Evolutionary conservation across 129 eudicot species (phyloP), one percentile per base, ranked within the genome.

Genomic region (Tagetes erecta): DNA sequence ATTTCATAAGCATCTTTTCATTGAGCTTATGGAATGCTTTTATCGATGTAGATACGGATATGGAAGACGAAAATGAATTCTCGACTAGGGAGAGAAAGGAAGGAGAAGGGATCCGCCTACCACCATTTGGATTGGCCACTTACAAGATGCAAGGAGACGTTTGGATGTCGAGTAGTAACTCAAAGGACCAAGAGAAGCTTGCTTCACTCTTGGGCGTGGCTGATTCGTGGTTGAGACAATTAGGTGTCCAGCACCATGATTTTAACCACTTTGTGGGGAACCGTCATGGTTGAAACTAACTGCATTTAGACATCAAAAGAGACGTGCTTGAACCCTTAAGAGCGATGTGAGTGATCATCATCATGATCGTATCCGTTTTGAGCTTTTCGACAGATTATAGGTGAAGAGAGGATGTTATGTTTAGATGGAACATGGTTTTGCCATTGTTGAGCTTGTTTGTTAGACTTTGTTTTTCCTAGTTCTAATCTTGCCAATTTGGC

Each of bases 151-250:
- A 88, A 82, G 96, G 90, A 0, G 82, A 77, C 13, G 71, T 88
- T 6, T 91, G 97, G 97, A 51, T 81, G 36, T 79, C 97, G 49
- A 86, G 78, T 83, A 81, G 64, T 82, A 81, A 72, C 9, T 74
- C 82, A 27, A 66, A 73, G 77, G 96, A 91, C 82, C 84, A 77
- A 70, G 96, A 91, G 76, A 83, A 82, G 69, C 50, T 88, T 13
- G 85, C 38, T 67, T 88, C 97, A 7, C 90, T 88, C 34, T 60
- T 71, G 76, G 81, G 97, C 64, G 96, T 91, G 71, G 97, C 97
- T 0, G 96, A 91, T 83, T 91, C 97, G 1, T 91, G 97, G 97
- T 87, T 91, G 72, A 88, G 88, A 85, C 97, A 91, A 49, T 70
- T 91, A 63, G 71, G 88, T 64, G 92, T 88, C 80, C 92, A 91